Evolutionary conservation across 768 basidiomycete genomes (phyloP), one percentile per base, ranked within the genome.

Genomic region (Arthromyces matolae): DNA sequence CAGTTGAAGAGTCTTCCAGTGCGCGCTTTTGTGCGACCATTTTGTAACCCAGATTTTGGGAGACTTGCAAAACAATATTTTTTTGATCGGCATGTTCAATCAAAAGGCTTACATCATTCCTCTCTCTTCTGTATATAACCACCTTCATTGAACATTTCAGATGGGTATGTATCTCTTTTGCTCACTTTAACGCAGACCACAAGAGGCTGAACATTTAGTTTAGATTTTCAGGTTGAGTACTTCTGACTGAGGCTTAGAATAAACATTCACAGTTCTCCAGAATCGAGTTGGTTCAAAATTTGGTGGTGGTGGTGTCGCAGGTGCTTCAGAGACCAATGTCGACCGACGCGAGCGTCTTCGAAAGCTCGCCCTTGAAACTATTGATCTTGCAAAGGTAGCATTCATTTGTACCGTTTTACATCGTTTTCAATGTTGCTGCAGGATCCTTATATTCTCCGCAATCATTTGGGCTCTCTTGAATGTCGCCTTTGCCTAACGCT

Each of bases 381-480:
- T 99, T 59, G 96, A 99, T 67, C 79, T 98, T 44, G 94, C 95
- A 31, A 98, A 97, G 75, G 95, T 89, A 56, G 51, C 77, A 56
- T 20, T 1, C 13, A 8, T 29, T 19, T 13, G 29, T 25, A 38
- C 27, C 42, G 4, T 35, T n/a, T 49, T n/a, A 4, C 13, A 3
- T 47, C 45, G 29, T 51, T 53, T 60, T 42, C 57, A 29, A 27
- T 34, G 18, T 44, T 9, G n/a, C 29, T 7, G 37, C 57, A 90
- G 92, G 95, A 98, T 70, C 95, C 95, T 7, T 98, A 97, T 67
- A 97, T 99, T 64, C 82, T 99, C 29, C 91, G 95, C 68, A 99
- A 97, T 66, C 96, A 99, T 68, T 80, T 99, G 49, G 96, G 96
- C 33, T 97, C 94, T 8, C 81, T 98, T 33, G 95, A 98, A 81